A percentile compares a stretch with the other conserved stretches of the same genome.
These are phyloP conservation scores for Magnusiomyces ingens DNA, from an alignment of 1,139 yeast species.

Conservation along the genomic window DNA sequence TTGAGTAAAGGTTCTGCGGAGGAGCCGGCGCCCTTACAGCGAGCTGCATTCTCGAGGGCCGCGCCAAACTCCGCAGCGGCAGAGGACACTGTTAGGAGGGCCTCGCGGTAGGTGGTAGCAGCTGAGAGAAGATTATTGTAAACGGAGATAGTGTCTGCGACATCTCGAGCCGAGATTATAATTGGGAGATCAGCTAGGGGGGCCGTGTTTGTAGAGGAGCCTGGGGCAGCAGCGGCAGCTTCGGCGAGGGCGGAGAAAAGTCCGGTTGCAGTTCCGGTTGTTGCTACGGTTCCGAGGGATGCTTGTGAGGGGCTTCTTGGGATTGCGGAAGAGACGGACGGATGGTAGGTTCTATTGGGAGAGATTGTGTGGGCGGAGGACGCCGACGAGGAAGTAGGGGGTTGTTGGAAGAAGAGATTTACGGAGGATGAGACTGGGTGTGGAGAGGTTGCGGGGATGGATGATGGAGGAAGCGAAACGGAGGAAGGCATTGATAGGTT, in stretches of 20 bases:
- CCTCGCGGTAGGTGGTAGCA: slow-evolving; percentile 46
- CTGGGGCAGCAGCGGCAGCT: slow-evolving; percentile 16
- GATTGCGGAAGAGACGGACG: no score
- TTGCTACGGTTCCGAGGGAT: slow-evolving; percentile 1
- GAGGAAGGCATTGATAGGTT: no score
- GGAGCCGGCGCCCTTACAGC: slow-evolving; percentile 57
- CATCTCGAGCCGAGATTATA: slow-evolving; percentile 53
- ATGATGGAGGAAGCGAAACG: no score
- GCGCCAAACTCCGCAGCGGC: slow-evolving; percentile 72
- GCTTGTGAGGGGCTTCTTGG: not conserved
- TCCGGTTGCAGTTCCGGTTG: not conserved
- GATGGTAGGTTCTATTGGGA: no score
- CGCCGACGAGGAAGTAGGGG: no score
- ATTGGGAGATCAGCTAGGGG: slow-evolving; percentile 47
- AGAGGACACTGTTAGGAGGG: slow-evolving; percentile 45
- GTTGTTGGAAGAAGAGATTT: no score
- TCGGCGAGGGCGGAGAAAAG: no score
- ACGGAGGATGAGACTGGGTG: no score
- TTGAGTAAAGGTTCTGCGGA: slow-evolving; percentile 61
- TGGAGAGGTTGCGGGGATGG: no score
- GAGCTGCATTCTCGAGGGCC: slow-evolving; percentile 63
- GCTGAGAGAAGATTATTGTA: slow-evolving; percentile 46
- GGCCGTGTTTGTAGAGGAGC: slow-evolving; percentile 16
- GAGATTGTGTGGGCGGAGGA: no score
- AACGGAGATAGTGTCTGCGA: slow-evolving; percentile 41